Base-by-base conservation (phyloP, 495 filamentous ascomycete species). In the Penicillium subrubescens region DNA sequence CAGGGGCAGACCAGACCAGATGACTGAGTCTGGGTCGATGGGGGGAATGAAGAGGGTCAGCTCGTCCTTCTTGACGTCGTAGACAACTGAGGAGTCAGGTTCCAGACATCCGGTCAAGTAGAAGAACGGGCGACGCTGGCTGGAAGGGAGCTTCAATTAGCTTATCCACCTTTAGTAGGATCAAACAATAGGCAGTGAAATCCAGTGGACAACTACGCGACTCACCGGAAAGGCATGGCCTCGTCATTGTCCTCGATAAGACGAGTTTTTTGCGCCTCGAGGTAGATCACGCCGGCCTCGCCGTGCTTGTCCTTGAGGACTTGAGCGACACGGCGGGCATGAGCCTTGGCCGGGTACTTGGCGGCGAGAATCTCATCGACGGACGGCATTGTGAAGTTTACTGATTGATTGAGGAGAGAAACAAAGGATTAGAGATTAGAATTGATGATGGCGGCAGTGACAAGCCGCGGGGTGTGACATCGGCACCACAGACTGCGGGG, bases 271-370 rank as follows among this genome's bases (percentile, higher is more conserved):
- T 93, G 89, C 46, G 88, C 90, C 82, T 98, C 93, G 56, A 99
- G 85, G 75, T 97, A 99, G 48, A 99, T 84, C 25, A 75, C 67
- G 17, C 77, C 79, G 37, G 68, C 64, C 21, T 66, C 69, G 44
- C 72, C 69, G 62, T 79, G 61, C 53, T 68, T 70, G 43, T 74
- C 57, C 57, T 75, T 62, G 15, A 98, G 89, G 69, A 87, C 88
- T 59, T 92, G 86, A 17, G 86, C 89, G n/a, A 97, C 93, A 67
- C 87, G 87, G 66, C 87, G 84, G 44, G 90, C 91, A 77, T 99
- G 95, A 25, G 84, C 84, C 77, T 97, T 98, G 46, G 92, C 96
- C n/a, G 95, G 96, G 75, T 99, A 99, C 77, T 97, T 97, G 53
- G 87, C 89, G 64, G 81, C 72, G 19, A 89, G 74, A 37, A 88